Base-by-base conservation (phyloP, 2,329 filamentous ascomycete genomes). In the Periconia sp. region DNA sequence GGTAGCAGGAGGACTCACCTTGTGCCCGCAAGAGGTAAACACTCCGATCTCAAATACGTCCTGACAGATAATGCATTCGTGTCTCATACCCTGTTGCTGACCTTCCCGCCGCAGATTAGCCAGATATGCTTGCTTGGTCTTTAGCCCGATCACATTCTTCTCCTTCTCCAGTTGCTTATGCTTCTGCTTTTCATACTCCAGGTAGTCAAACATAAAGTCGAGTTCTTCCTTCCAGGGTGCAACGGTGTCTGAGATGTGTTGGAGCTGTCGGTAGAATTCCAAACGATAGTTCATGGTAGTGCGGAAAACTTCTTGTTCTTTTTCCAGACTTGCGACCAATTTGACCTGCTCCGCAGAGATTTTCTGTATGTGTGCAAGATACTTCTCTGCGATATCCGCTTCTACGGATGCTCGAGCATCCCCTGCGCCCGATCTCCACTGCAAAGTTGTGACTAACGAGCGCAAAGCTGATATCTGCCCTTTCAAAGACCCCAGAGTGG, bases 181-280 rank as follows among this genome's bases (percentile, higher is more conserved):
- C 2, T 74, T 61, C 8, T 78, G 74, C 1, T 69, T 63, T 9
- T 70, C 61, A 37, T 80, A 78, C 18, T 84, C 75, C 7, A 62
- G 64, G 11, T 76, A 70, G 42, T 89, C 82, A 11, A 87, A 77
- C 2, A 77, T 78, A 13, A 83, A 77, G 19, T 86, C 81, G 19
- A 83, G 75, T 47, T 80, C 79, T 11, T 88, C 86, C 52, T 91
- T 87, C 52, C 89, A 90, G 1, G 89, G 87, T 6, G 84, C 82
- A 0, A 97, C 91, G 17, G 85, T 90, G 68, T 97, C 93, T 0
- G 92, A 97, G n/a, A 97, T 86, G 23, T 85, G 83, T 68, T 97
- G 94, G 11, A 97, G 80, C 66, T 97, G 92, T 6, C 88, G 86
- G 69, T 97, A 97, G 69, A 92, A 97, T 53, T 94, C 91, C 0